Evolutionary conservation across 306 rosid genomes (phyloP).

Genomic region (Abrus pulchellus): DNA sequence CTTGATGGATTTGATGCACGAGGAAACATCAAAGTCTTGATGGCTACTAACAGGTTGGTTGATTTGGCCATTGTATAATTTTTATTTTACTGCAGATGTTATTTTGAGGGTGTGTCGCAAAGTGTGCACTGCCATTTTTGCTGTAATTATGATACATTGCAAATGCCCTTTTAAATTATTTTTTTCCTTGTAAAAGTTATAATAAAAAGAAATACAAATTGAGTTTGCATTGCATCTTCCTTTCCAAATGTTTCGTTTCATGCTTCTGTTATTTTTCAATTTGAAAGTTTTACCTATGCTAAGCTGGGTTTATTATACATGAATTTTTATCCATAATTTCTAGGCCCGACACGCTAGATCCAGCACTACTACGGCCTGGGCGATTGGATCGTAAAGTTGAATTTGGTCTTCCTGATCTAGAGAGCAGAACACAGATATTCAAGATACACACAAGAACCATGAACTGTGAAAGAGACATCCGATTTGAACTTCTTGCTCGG

Average conservation of each 20-base stretch:
- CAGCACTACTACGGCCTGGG: conserved; percentile 95
- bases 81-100: background rate
- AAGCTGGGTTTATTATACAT: conserved; percentile 6
- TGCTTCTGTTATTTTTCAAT: background rate
- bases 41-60: conserved; percentile 97
- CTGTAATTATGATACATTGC: conserved; percentile 7
- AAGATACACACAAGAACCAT: conserved; percentile 97
- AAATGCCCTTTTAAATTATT: conserved; percentile 19
- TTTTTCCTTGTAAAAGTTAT: background rate
- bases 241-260: conserved; percentile 13
- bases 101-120: background rate
- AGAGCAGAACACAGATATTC: conserved; percentile 96
- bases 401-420: conserved; percentile 98
- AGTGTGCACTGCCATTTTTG: background rate
- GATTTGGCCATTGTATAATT: background rate
- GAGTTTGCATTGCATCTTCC: background rate
- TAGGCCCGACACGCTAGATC: conserved; percentile 99
- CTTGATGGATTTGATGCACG: conserved; percentile 99
- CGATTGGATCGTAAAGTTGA: conserved; percentile 97
- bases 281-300: background rate
- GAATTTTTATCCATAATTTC: conserved; percentile 36
- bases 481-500: conserved; percentile 93
- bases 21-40: conserved; percentile 95
- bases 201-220: conserved; percentile 1
- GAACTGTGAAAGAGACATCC: conserved; percentile 97